Conservation (phyloP, 1,139 yeast species). For the Tardiomyces depauwii region DNA sequence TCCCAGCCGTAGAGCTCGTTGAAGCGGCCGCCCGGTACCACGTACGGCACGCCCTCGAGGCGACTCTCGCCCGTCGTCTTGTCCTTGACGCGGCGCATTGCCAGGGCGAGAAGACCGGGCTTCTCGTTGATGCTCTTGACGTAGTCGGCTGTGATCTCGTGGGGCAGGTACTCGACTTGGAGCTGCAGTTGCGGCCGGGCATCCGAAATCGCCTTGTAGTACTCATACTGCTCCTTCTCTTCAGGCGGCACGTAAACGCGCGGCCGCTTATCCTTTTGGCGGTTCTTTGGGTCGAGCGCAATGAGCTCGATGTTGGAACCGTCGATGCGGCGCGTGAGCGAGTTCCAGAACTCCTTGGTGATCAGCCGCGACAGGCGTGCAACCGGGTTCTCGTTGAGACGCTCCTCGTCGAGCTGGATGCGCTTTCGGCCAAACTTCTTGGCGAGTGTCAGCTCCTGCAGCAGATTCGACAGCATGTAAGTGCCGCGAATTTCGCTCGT, state of each 20-base stretch:
- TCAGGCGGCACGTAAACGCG: slow-evolving; percentile 69
- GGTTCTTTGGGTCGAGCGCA: slow-evolving; percentile 71
- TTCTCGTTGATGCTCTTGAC: slow-evolving; percentile 66
- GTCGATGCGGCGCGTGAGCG: slow-evolving; percentile 63
- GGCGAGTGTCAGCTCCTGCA: slow-evolving; percentile 87
- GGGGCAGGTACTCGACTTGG: slow-evolving; percentile 60
- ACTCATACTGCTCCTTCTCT: slow-evolving; percentile 64
- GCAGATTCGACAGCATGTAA: slow-evolving; percentile 75
- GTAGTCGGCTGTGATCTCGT: slow-evolving; percentile 45
- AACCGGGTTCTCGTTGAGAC: slow-evolving; percentile 85
- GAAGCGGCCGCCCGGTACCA: slow-evolving; percentile 96
- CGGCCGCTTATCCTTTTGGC: slow-evolving; percentile 47
- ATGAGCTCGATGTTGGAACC: slow-evolving; percentile 49
- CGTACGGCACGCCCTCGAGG: slow-evolving; percentile 67
- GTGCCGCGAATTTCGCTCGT: slow-evolving; percentile 76
- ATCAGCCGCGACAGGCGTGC: slow-evolving; percentile 65
- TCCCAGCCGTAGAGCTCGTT: slow-evolving; percentile 98
- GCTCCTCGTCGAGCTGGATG: slow-evolving; percentile 68
- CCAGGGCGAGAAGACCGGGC: slow-evolving; percentile 83
- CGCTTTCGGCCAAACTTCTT: slow-evolving; percentile 67
- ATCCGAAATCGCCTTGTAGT: slow-evolving; percentile 44
- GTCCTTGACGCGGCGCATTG: slow-evolving; percentile 45
- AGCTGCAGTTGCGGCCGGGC: slow-evolving; percentile 47
- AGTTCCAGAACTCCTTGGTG: slow-evolving; percentile 69
- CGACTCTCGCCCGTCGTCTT: slow-evolving; percentile 38